Percentiles rank a stretch among this genome's conserved stretches.
Conservation (phyloP, 208 protist species). For the Ichthyophonus hoferi region DNA sequence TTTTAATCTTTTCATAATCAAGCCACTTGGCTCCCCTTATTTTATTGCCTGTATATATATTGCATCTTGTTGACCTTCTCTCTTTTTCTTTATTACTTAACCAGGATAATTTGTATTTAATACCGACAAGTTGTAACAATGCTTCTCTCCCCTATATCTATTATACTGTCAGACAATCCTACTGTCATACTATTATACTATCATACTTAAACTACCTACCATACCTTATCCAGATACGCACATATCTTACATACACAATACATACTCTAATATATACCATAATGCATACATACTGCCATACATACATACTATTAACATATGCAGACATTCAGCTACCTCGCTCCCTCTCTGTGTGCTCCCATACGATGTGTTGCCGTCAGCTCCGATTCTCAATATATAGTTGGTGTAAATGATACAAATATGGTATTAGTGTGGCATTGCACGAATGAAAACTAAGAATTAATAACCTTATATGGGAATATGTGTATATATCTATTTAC, state of each 20-base stretch:
- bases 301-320: neutral
- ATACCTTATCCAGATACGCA: neutral
- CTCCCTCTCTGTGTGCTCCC: neutral
- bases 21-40: no score
- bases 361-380: neutral
- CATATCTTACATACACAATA: neutral
- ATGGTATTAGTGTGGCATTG: neutral
- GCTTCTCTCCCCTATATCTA: no score
- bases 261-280: neutral
- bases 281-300: neutral
- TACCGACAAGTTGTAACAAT: no score
- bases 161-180: no score
- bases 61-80: no score
- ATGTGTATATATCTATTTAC: no score
- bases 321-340: neutral
- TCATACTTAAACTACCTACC: neutral
- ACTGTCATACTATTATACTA: neutral
- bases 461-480: no score
- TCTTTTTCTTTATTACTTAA: no score
- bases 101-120: no score
- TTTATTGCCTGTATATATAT: no score
- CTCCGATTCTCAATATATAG: neutral
- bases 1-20: no score
- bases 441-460: no score
- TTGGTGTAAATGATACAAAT: neutral